Percentiles rank a stretch among this genome's conserved stretches.
Conservation (phyloP, 164 flowering plant genomes). For the Piper betle region DNA sequence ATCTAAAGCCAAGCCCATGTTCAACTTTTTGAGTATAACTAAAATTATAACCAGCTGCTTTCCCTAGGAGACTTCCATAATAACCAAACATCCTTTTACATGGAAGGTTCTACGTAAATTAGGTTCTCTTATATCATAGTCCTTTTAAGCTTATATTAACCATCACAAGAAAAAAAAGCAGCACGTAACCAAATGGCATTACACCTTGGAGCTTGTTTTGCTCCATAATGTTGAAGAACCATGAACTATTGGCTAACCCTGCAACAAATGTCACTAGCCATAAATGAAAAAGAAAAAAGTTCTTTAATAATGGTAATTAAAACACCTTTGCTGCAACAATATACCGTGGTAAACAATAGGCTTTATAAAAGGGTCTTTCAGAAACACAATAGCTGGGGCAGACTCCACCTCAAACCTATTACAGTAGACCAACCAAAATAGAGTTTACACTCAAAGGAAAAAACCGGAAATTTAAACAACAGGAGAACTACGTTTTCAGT, state of each 20-base stretch:
- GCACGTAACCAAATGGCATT: neutral
- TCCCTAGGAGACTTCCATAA: neutral
- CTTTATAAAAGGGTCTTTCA: slow-evolving; percentile 79
- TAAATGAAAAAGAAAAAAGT: neutral
- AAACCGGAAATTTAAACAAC: neutral
- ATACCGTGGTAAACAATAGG: slow-evolving; percentile 76
- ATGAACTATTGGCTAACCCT: neutral
- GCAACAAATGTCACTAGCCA: neutral
- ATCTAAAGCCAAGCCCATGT: neutral
- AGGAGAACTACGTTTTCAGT: neutral
- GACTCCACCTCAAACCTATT: slow-evolving; percentile 81
- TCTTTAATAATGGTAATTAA: too few species aligned
- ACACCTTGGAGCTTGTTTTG: neutral
- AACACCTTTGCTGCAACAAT: slow-evolving; percentile 2
- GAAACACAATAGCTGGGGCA: slow-evolving; percentile 83
- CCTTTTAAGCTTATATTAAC: too few species aligned
- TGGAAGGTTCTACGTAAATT: neutral
- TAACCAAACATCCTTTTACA: neutral
- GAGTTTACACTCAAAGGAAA: neutral
- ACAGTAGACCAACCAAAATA: neutral
- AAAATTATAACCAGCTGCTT: neutral
- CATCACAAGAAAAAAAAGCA: too few species aligned
- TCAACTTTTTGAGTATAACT: neutral
- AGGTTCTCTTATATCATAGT: neutral
- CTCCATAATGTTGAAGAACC: neutral